A percentile compares a stretch with the other conserved stretches of the same genome.
Evolutionary conservation across 1,284 basidiomycete species (phyloP).

Genomic region (Marasmius tenuissimus): DNA sequence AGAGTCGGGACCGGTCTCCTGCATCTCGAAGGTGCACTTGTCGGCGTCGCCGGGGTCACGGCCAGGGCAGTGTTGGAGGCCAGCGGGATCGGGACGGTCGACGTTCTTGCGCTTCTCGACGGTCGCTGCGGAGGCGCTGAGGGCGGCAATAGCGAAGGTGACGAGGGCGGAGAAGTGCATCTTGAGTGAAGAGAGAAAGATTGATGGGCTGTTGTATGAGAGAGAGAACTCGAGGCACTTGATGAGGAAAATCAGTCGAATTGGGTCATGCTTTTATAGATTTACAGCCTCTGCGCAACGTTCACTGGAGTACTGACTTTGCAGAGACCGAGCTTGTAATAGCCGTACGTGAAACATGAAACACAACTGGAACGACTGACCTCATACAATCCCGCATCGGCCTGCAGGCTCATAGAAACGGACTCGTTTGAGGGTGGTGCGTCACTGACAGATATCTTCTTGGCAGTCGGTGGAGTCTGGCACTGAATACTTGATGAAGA

Average conservation of each 20-base stretch:
- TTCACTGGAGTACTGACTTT: no score
- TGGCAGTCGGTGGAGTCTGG: no score
- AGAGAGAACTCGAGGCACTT: not conserved
- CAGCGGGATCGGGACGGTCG: conserved; percentile 1
- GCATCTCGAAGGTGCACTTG: not conserved
- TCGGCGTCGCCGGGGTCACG: not conserved
- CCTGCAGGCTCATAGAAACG: no score
- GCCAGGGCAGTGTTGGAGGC: conserved; percentile 1
- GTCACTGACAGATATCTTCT: no score
- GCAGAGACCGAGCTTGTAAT: no score
- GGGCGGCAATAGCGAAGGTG: not conserved
- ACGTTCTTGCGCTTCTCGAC: conserved; percentile 1
- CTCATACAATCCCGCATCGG: no score
- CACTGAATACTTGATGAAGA: no score
- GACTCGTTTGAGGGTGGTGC: no score
- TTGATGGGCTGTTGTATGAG: not conserved
- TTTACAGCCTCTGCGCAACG: no score
- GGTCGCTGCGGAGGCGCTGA: not conserved
- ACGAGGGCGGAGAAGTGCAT: not conserved
- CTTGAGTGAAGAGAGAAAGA: not conserved
- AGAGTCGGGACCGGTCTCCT: not conserved
- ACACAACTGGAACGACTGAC: no score
- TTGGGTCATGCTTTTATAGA: not conserved
- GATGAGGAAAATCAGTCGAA: not conserved
- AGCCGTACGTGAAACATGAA: no score